A percentile compares a stretch with the other conserved stretches of the same genome.
phyloP scores from a whole-genome alignment of 2,329 filamentous ascomycete species.

The Cercospora sesami region DNA sequence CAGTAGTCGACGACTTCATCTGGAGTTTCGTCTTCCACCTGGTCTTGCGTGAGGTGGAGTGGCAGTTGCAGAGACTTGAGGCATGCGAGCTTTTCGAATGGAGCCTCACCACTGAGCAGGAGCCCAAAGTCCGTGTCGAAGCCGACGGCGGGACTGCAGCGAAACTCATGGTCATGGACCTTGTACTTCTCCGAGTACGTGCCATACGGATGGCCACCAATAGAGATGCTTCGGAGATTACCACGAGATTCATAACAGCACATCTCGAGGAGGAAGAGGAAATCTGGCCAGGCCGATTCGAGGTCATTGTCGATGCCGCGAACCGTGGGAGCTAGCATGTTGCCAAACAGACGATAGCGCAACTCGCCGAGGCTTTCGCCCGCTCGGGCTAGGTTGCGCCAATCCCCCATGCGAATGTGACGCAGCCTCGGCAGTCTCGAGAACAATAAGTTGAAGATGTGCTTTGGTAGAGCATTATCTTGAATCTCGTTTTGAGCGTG shows the following conservation, averaged over 20 bases:
- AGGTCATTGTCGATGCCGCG: background rate
- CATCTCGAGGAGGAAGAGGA: conserved; percentile 3
- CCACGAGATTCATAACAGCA: background rate
- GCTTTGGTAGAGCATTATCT: background rate
- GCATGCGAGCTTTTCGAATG: background rate
- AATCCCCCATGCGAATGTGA: background rate
- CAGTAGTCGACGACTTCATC: background rate
- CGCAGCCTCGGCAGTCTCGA: background rate
- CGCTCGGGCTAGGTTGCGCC: background rate
- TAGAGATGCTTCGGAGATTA: background rate
- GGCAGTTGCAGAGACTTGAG: background rate
- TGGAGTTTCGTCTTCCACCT: no score
- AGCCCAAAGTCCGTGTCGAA: background rate
- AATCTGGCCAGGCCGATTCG: background rate
- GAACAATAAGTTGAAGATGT: background rate
- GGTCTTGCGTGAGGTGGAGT: background rate
- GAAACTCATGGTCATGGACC: background rate
- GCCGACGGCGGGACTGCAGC: background rate
- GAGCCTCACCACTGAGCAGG: background rate
- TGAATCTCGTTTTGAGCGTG: background rate
- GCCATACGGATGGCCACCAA: background rate
- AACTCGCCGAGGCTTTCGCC: background rate
- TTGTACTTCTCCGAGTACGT: background rate
- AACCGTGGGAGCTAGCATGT: background rate
- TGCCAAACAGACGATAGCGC: background rate